Evolutionary conservation across 1,284 basidiomycete species (phyloP).

Genomic region (Melampsora medusae): DNA sequence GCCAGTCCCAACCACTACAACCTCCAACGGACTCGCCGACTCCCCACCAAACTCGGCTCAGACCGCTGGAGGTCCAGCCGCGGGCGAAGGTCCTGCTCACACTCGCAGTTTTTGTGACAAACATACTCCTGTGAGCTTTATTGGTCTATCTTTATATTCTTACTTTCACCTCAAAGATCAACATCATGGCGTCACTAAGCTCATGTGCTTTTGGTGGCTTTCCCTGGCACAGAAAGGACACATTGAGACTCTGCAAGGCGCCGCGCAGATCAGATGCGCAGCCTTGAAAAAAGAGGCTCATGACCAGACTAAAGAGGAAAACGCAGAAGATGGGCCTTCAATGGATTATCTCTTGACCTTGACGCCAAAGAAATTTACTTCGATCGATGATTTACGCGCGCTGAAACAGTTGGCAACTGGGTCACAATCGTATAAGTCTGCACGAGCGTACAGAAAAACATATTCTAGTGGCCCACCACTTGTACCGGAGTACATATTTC

Average conservation of each 20-base stretch:
- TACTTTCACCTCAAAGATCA: not conserved
- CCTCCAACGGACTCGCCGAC: constrained; percentile 8
- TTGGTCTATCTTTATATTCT: constrained; percentile 26
- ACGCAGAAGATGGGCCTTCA: not conserved
- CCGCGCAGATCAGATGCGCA: constrained; percentile 57
- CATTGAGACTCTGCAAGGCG: constrained; percentile 63
- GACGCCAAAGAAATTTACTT: constrained; percentile 37
- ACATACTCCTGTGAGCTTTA: constrained; percentile 72
- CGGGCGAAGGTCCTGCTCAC: not conserved
- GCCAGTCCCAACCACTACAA: constrained; percentile 10
- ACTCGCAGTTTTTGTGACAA: constrained; percentile 80
- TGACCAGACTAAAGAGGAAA: not conserved
- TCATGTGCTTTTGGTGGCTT: not conserved
- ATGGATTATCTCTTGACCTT: constrained; percentile 10
- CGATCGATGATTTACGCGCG: constrained; percentile 19
- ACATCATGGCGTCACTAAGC: not conserved
- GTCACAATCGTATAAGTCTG: constrained; percentile 56
- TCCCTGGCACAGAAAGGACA: constrained; percentile 64
- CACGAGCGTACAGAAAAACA: constrained; percentile 61
- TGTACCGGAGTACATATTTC: constrained; percentile 60
- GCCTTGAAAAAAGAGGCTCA: not conserved
- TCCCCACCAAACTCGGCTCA: constrained; percentile 1
- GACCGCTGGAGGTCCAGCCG: constrained; percentile 10
- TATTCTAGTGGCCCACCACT: constrained; percentile 61
- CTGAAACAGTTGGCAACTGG: constrained; percentile 38